Percentiles rank a stretch among this genome's conserved stretches.
Evolutionary conservation across 768 basidiomycete species (phyloP).

Genomic region (Rhizopogon rudus): DNA sequence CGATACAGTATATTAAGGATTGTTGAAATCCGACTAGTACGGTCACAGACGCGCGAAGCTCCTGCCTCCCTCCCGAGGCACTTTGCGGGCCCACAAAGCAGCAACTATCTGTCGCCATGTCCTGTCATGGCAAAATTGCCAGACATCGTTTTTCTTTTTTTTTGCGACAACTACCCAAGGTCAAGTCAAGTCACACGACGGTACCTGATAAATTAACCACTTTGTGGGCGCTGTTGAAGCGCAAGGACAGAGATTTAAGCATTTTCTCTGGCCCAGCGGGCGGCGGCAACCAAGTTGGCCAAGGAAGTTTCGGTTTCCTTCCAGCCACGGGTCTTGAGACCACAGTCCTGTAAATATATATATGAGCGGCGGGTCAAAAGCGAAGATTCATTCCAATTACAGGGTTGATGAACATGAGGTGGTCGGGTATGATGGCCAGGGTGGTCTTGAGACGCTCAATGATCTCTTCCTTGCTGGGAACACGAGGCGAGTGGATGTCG

Average conservation of each 20-base stretch:
- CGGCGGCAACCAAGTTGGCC: conserved; percentile 82
- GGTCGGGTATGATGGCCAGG: conserved; percentile 73
- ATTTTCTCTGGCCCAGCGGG: conserved; percentile 87
- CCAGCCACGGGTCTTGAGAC: conserved; percentile 98
- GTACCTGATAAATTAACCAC: conserved; percentile 53
- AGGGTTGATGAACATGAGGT: conserved; percentile 90
- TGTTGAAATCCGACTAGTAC: conserved; percentile 77
- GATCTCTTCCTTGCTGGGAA: conserved; percentile 91
- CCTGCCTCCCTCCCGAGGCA: conserved; percentile 21
- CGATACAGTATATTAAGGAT: conserved; percentile 42
- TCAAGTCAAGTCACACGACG: conserved; percentile 44
- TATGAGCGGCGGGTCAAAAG: conserved; percentile 1
- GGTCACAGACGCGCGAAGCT: conserved; percentile 27
- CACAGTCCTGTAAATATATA: conserved; percentile 63
- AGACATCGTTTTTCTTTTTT: conserved; percentile 17
- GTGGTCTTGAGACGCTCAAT: conserved; percentile 85
- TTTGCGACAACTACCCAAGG: conserved; percentile 50
- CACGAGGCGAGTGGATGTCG: conserved; percentile 99
- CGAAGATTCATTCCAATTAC: conserved; percentile 26
- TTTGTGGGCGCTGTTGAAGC: conserved; percentile 91
- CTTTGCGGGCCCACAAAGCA: conserved; percentile 20
- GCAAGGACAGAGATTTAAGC: conserved; percentile 54
- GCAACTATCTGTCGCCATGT: conserved; percentile 17
- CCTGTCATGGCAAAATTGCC: conserved; percentile 14
- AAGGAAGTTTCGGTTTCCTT: conserved; percentile 93